phyloP scores from a whole-genome alignment of 140 eudicot species.

The Ambrosia hybrid region DNA sequence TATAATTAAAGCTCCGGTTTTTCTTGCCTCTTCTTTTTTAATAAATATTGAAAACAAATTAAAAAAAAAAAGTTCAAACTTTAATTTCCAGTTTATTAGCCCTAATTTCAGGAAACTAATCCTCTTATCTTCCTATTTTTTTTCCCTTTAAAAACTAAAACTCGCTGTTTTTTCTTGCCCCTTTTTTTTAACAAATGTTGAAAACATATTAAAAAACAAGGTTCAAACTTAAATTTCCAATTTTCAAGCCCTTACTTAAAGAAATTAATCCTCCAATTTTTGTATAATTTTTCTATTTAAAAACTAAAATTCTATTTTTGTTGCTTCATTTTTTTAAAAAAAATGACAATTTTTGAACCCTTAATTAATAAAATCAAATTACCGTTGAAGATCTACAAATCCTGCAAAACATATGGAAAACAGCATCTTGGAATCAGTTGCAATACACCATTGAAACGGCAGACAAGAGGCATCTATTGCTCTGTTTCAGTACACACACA shows the following conservation, averaged over 20 bases:
- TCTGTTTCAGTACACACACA: conserved; percentile 27
- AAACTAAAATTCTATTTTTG: too few species aligned
- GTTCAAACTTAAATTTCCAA: not conserved
- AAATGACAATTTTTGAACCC: not conserved
- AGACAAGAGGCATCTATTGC: conserved; percentile 80
- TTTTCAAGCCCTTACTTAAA: not conserved
- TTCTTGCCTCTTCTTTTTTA: not conserved
- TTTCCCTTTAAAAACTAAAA: conserved; percentile 19
- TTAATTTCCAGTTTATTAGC: too few species aligned
- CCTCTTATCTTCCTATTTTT: conserved; percentile 20
- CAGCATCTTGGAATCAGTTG: conserved; percentile 89
- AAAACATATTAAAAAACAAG: not conserved
- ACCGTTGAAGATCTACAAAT: conserved; percentile 40
- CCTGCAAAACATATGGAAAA: conserved; percentile 69
- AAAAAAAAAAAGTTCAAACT: too few species aligned
- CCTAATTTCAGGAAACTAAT: too few species aligned
- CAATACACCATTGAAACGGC: conserved; percentile 61
- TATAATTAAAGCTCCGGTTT: not conserved
- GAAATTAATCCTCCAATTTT: not conserved
- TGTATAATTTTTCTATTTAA: too few species aligned
- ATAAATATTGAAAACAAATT: too few species aligned
- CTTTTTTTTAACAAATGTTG: conserved; percentile 25
- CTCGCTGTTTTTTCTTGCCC: conserved; percentile 27
- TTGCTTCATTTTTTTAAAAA: too few species aligned
- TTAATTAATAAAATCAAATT: conserved; percentile 4